Base-by-base conservation (phyloP, 192 early-diverging fungal genomes). In the Backusella luteola region DNA sequence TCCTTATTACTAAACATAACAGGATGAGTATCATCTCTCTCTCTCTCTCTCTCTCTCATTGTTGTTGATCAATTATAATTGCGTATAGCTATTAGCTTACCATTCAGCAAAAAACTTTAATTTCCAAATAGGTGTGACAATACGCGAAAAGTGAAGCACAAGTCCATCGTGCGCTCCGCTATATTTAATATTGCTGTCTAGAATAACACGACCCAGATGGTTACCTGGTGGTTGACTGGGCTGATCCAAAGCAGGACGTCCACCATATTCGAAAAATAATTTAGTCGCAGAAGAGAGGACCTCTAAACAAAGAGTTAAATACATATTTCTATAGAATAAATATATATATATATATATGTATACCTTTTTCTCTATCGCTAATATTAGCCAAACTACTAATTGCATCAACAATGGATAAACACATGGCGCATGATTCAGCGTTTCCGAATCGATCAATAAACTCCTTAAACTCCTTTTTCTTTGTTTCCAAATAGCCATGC, bases 371-470 rank as follows among this genome's bases (percentile, higher is more conserved):
- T 39, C 71, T 72, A 56, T 39, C 19, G 21, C 15, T 71, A 44
- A 56, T 11, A 2, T 17, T 12, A 3, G 21, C 6, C 42, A 14
- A 3, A 32, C 19, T 21, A 11, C 76, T 23, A 39, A 77, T 29
- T 0, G 26, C 69, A 72, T 70, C 71, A 66, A 92, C 82, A 69
- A 97, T 88, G 1, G 90, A 89, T 5, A 95, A 84, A 78, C 92
- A 94, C 95, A 98, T 96, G 39, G 95, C 93, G 74, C 94, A 96
- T 17, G 91, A 84, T 79, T 96, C 91, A 38, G 85, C 84, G 11
- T 83, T 76, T 0, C 90, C 90, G 74, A 89, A 96, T 6, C 78
- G 84, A 44, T 78, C 75, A 23, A 91, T 80, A 77, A 92, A 77
- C 73, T 74, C 11, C 34, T 34, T 19, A 32, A 74, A 44, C 41